Conservation (phyloP, 106 monocot species). For the Amphibolis antarctica region DNA sequence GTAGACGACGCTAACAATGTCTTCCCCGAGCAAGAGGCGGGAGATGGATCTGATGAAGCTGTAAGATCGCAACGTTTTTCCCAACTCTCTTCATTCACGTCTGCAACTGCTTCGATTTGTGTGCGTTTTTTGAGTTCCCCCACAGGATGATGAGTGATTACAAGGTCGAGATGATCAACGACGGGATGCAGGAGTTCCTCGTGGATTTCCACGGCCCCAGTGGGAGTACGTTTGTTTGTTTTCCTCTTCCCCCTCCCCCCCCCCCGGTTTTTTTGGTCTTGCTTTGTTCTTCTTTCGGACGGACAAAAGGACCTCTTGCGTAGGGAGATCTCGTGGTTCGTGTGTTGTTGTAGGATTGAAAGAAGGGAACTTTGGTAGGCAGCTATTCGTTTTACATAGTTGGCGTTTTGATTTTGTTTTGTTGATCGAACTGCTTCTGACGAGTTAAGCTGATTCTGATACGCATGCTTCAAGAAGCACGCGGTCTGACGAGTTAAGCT, state of each 20-base stretch:
- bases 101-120: too few species aligned
- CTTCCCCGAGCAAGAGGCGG: conserved; percentile 63
- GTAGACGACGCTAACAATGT: conserved; percentile 20
- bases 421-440: background rate
- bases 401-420: background rate
- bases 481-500: background rate
- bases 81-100: too few species aligned
- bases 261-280: background rate
- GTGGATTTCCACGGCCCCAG: conserved; percentile 84
- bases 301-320: too few species aligned
- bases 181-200: conserved; percentile 95
- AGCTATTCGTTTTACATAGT: background rate
- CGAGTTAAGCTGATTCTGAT: background rate
- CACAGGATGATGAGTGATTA: conserved; percentile 99
- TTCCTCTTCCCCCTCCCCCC: background rate
- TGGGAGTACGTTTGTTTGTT: conserved; percentile 39
- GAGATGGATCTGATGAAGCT: conserved; percentile 81
- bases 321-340: background rate
- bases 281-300: background rate
- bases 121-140: too few species aligned
- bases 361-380: background rate
- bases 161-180: conserved; percentile 96
- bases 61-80: conserved; percentile 9
- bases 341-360: background rate
- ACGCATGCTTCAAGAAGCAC: too few species aligned